Evolutionary conservation across 805 yeast species (phyloP).

Genomic region (Candida pseudofarinosa): DNA sequence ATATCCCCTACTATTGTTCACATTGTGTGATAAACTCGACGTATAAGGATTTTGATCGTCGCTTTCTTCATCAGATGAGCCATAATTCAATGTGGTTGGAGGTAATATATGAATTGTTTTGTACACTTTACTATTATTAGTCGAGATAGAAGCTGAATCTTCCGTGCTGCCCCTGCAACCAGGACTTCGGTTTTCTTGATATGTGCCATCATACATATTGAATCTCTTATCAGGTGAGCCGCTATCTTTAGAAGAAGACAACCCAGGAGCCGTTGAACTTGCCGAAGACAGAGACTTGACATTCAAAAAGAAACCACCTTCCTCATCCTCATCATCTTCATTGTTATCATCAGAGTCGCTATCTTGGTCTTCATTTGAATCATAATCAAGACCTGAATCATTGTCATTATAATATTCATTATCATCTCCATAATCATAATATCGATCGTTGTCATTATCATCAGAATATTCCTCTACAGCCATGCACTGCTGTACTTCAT

Average conservation of each 20-base stretch:
- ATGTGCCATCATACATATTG: not conserved
- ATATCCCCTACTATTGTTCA: conserved; percentile 60
- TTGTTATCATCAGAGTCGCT: conserved; percentile 29
- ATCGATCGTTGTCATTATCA: conserved; percentile 27
- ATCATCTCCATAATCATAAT: conserved; percentile 30
- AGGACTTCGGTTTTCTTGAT: conserved; percentile 4
- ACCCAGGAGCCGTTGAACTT: conserved; percentile 18
- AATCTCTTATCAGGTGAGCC: not conserved
- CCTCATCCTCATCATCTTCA: conserved; percentile 43
- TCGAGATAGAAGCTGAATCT: conserved; percentile 27
- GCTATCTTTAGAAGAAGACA: conserved; percentile 18
- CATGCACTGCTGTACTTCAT: conserved; percentile 91
- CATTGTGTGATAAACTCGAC: conserved; percentile 65
- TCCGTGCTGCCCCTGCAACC: conserved; percentile 14
- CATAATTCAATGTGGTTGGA: conserved; percentile 78
- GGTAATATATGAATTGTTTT: conserved; percentile 78
- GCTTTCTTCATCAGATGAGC: conserved; percentile 59
- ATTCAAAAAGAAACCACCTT: conserved; percentile 65
- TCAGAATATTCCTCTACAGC: conserved; percentile 49
- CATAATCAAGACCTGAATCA: conserved; percentile 14
- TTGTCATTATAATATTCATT: conserved; percentile 24
- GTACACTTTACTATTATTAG: conserved; percentile 23
- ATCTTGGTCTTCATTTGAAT: conserved; percentile 16
- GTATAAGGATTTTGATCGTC: conserved; percentile 53
- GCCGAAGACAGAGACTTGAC: conserved; percentile 43